Percentiles rank a stretch among this genome's conserved stretches.
Evolutionary conservation across 495 filamentous ascomycete genomes (phyloP).

Genomic region (Arthonia radiata): DNA sequence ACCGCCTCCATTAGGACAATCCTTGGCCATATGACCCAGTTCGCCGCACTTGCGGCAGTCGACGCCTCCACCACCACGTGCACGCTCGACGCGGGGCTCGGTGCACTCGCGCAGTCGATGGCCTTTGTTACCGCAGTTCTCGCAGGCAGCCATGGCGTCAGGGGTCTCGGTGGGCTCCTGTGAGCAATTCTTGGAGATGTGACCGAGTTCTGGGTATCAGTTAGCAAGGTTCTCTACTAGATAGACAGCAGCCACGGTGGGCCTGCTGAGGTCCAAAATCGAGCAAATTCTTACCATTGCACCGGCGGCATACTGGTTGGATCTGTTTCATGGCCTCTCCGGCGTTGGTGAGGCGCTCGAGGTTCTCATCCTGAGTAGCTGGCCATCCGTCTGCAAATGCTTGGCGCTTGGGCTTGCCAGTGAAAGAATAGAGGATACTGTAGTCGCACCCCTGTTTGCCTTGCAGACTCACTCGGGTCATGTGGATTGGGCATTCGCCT

Average conservation of each 20-base stretch:
- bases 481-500: no score
- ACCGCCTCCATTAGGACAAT: slow-evolving; percentile 40
- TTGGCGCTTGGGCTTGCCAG: slow-evolving; percentile 35
- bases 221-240: no score
- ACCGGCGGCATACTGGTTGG: slow-evolving; percentile 44
- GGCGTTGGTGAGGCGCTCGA: slow-evolving; percentile 45
- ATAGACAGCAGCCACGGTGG: no score
- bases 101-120: slow-evolving; percentile 50
- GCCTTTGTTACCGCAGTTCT: slow-evolving; percentile 43
- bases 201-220: slow-evolving; percentile 45
- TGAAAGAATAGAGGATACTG: slow-evolving; percentile 41
- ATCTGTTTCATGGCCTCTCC: slow-evolving; percentile 42
- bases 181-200: slow-evolving; percentile 37
- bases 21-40: slow-evolving; percentile 54
- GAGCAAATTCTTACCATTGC: slow-evolving; percentile 32
- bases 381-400: slow-evolving; percentile 41
- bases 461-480: slow-evolving; percentile 63
- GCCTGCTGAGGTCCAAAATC: no score
- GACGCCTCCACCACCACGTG: slow-evolving; percentile 15
- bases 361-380: slow-evolving; percentile 35
- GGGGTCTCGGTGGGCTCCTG: slow-evolving; percentile 30
- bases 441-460: slow-evolving; percentile 58
- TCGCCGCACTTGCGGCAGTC: slow-evolving; percentile 20
- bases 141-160: slow-evolving; percentile 34
- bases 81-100: slow-evolving; percentile 10